Base-by-base conservation (phyloP, 2,329 filamentous ascomycete genomes). In the Monosporascus sp. region DNA sequence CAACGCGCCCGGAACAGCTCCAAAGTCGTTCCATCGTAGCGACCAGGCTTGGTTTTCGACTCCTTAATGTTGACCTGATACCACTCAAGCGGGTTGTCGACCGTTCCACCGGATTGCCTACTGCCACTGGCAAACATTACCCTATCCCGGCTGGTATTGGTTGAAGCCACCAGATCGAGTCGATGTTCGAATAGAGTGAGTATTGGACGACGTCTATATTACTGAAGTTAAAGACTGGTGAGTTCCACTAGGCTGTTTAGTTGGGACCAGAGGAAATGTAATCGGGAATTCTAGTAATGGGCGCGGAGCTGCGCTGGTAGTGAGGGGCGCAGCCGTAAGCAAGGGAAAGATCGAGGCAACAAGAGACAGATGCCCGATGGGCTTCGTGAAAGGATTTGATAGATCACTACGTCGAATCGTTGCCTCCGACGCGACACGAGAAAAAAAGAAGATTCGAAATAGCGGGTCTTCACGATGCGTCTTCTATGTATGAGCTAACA, bases 21-120 rank as follows among this genome's bases (percentile, higher is more conserved):
- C 57, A 50, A 43, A 55, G 22, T 39, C 48, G 43, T 45, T 51
- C 53, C 65, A 66, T 67, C 27, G 37, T 60, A 48, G 51, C 5
- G 18, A 39, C 18, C 14, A 18, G 18, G n/a, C 22, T 48, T 44
- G 41, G 20, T 45, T 47, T 22, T 8, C 9, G 20, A 35, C 24
- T 51, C 5, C 31, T 49, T 15, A 35, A 50, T 48, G 8, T 50
- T 27, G 31, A 46, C 20, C n/a, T 18, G 36, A 39, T 35, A n/a
- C 20, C 38, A 41, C 36, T 24, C 27, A 43, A 24, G n/a, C 17
- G 44, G 35, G 31, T 27, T 39, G 37, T 44, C 24, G 31, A 43
- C 37, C 15, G 37, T 38, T 45, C 18, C 36, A 52, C n/a, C 43
- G 15, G 14, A 25, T 27, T 49, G 20, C 53, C 47, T 9, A 3